These are phyloP conservation scores for Backusella tuberculispora DNA, from an alignment of 192 early-diverging fungal genomes.

Conservation along the genomic window DNA sequence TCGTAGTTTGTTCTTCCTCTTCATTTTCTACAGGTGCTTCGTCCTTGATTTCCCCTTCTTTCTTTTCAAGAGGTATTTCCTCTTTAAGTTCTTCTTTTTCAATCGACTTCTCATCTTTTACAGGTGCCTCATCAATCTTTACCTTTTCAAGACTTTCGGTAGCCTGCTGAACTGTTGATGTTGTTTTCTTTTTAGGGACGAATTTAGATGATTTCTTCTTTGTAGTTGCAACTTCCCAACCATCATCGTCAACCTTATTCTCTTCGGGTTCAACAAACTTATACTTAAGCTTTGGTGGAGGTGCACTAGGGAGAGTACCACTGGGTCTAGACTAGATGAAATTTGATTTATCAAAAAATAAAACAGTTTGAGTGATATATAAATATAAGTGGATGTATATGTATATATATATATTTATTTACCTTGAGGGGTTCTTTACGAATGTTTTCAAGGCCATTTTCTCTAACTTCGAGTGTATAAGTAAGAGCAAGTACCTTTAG, in stretches of 20 bases:
- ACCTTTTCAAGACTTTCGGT: conserved; percentile 41
- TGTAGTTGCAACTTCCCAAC: conserved; percentile 49
- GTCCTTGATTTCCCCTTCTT: too few relatives aligned
- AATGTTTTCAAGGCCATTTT: conserved; percentile 70
- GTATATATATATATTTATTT: conserved; percentile 17
- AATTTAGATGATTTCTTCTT: conserved; percentile 5
- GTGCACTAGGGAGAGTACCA: conserved; percentile 27
- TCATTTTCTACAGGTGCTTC: neutral
- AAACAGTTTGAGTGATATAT: neutral
- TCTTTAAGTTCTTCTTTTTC: conserved; percentile 32
- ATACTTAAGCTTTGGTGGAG: conserved; percentile 25
- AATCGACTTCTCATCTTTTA: neutral
- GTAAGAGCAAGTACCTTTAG: conserved; percentile 89
- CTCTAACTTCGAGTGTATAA: conserved; percentile 83
- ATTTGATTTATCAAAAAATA: neutral
- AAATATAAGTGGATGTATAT: too few relatives aligned
- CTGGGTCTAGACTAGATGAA: conserved; percentile 28
- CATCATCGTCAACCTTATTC: conserved; percentile 45
- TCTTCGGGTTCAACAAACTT: conserved; percentile 28
- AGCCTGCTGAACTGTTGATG: conserved; percentile 30
- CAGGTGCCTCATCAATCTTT: conserved; percentile 1
- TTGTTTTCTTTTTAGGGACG: neutral
- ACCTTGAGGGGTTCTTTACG: conserved; percentile 69
- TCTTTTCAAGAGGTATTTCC: neutral
- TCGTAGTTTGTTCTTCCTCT: neutral